Evolutionary conservation across 2,329 filamentous ascomycete species (phyloP).

Genomic region (Exophiala calicioides): DNA sequence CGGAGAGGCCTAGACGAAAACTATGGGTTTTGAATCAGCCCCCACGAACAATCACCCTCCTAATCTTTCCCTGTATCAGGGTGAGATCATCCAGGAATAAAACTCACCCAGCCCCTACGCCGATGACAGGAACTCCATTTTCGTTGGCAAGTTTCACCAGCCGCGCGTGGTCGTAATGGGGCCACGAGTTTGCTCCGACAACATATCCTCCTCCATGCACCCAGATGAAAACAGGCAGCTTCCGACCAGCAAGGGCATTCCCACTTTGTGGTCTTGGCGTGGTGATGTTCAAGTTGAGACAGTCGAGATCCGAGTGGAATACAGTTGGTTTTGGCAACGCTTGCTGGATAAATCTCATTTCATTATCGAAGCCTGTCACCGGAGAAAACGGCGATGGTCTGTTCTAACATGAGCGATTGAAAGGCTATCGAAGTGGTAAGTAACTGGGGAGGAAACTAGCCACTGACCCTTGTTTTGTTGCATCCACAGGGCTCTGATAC

Average conservation of each 20-base stretch:
- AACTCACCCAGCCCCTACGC: slow-evolving; percentile 48
- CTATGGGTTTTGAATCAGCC: slow-evolving; percentile 37
- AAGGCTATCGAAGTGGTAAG: not conserved
- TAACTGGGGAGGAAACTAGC: not conserved
- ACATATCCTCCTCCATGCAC: slow-evolving; percentile 63
- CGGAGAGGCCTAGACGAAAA: slow-evolving; percentile 50
- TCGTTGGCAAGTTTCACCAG: slow-evolving; percentile 49
- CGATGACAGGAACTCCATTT: slow-evolving; percentile 50
- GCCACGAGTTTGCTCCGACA: slow-evolving; percentile 56
- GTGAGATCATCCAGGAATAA: too few relatives aligned
- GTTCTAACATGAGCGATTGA: slow-evolving; percentile 18
- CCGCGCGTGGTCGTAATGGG: slow-evolving; percentile 51
- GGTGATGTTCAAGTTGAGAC: slow-evolving; percentile 56
- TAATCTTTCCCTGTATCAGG: too few relatives aligned
- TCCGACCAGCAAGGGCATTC: too few relatives aligned
- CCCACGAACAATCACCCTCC: too few relatives aligned
- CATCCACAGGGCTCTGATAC: slow-evolving; percentile 34
- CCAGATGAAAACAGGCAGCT: slow-evolving; percentile 60
- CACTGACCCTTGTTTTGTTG: slow-evolving; percentile 40
- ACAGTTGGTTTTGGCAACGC: slow-evolving; percentile 43
- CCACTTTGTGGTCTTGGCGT: slow-evolving; percentile 39
- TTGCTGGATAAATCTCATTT: slow-evolving; percentile 54
- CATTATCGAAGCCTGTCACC: slow-evolving; percentile 45
- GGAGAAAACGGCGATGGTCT: slow-evolving; percentile 45
- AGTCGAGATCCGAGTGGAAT: slow-evolving; percentile 50